phyloP scores from a whole-genome alignment of 31 red algal genomes.

The Asparagopsis taxiformis region DNA sequence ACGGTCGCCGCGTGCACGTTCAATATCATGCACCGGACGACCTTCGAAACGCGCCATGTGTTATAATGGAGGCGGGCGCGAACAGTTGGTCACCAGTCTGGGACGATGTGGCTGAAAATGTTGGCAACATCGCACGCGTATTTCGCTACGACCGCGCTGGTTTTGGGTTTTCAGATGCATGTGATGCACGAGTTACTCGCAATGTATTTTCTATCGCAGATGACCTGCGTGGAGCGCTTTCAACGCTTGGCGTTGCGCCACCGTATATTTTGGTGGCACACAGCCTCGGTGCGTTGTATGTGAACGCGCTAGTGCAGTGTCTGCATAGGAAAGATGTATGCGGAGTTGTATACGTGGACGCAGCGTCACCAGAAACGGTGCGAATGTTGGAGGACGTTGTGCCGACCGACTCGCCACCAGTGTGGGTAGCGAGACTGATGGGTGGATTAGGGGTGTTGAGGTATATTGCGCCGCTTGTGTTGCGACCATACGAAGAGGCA shows the following conservation, averaged over 20 bases:
- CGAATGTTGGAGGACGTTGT: conserved; percentile 17
- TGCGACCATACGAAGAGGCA: conserved; percentile 18
- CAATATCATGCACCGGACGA: background rate
- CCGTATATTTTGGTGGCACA: conserved; percentile 58
- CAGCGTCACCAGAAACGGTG: conserved; percentile 36
- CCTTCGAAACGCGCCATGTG: conserved; percentile 20
- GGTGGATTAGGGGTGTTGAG: conserved; percentile 32
- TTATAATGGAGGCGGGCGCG: conserved; percentile 46
- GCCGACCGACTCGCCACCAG: conserved; percentile 14
- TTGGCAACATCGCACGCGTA: conserved; percentile 22
- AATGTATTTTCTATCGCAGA: background rate
- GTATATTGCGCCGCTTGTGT: conserved; percentile 21
- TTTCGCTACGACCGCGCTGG: conserved; percentile 63
- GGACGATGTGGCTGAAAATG: conserved; percentile 18
- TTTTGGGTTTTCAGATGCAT: conserved; percentile 25
- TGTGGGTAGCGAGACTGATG: conserved; percentile 19
- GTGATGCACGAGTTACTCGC: background rate
- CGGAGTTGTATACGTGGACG: conserved; percentile 59
- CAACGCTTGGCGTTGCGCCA: conserved; percentile 13
- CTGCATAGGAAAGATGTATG: conserved; percentile 27
- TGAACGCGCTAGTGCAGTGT: conserved; percentile 7
- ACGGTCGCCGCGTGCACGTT: background rate
- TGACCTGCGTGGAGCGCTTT: conserved; percentile 4
- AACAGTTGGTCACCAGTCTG: conserved; percentile 53
- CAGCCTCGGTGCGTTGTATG: conserved; percentile 40